phyloP scores from a whole-genome alignment of 805 yeast species.

The Clavispora asparagi region DNA sequence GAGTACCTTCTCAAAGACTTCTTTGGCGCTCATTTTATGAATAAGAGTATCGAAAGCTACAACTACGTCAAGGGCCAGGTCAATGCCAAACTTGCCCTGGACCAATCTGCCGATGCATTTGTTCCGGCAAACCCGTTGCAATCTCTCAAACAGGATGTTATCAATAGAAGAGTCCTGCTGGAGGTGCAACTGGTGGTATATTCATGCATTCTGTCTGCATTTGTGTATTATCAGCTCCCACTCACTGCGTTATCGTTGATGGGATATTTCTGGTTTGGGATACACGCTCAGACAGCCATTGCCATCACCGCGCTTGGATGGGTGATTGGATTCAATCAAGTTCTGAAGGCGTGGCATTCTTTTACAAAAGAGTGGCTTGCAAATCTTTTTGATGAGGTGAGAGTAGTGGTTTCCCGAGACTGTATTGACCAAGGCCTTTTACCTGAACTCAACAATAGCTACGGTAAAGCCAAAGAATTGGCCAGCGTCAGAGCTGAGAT shows the following conservation, averaged over 20 bases:
- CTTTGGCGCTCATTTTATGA: conserved; percentile 31
- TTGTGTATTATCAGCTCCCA: conserved; percentile 36
- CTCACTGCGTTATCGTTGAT: conserved; percentile 24
- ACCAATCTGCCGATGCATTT: conserved; percentile 1
- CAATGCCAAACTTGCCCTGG: conserved; percentile 17
- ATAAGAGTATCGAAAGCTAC: conserved; percentile 32
- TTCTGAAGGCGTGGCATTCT: conserved; percentile 31
- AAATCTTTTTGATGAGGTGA: conserved; percentile 29
- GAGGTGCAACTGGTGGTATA: conserved; percentile 38
- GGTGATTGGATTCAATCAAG: conserved; percentile 38
- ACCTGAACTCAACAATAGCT: conserved; percentile 25
- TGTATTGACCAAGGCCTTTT: conserved; percentile 35
- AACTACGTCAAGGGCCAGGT: conserved; percentile 35
- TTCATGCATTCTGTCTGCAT: conserved; percentile 22
- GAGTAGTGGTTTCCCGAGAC: conserved; percentile 24
- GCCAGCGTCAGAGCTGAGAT: conserved; percentile 12
- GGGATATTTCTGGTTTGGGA: conserved; percentile 30
- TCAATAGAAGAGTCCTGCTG: conserved; percentile 20
- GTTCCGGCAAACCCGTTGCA: conserved; percentile 25
- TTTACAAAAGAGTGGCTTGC: conserved; percentile 26
- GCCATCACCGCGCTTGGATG: conserved; percentile 35
- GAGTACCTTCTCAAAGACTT: conserved; percentile 39
- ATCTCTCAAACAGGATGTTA: conserved; percentile 24
- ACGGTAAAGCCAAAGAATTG: conserved; percentile 17
- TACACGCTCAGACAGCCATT: conserved; percentile 25